These are phyloP conservation scores for Piper longum DNA, from an alignment of 164 flowering plant genomes.

Conservation along the genomic window DNA sequence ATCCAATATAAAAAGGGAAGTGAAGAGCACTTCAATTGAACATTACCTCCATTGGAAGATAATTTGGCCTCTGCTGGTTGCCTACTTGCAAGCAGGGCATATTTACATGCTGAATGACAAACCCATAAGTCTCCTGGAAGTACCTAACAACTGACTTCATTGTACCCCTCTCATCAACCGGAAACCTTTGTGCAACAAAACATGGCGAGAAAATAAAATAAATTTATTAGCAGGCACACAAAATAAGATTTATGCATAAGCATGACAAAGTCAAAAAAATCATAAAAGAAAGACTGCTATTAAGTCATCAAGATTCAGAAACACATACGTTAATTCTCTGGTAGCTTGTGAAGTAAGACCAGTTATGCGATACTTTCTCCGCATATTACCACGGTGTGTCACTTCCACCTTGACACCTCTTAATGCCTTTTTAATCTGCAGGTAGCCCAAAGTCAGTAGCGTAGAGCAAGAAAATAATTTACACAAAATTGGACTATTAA, in stretches of 20 bases:
- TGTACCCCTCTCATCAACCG: slow-evolving; percentile 72
- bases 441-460: too few species aligned
- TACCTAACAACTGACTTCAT: slow-evolving; percentile 82
- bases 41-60: slow-evolving; percentile 90
- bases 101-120: slow-evolving; percentile 61
- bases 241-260: neutral
- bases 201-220: neutral
- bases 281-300: too few species aligned
- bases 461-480: neutral
- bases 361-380: slow-evolving; percentile 70
- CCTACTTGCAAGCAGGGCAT: slow-evolving; percentile 99
- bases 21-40: neutral
- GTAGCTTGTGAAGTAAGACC: slow-evolving; percentile 72
- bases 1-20: neutral
- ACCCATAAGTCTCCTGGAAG: slow-evolving; percentile 81
- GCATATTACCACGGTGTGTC: slow-evolving; percentile 67
- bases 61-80: slow-evolving; percentile 73
- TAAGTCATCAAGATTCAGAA: neutral
- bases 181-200: slow-evolving; percentile 29
- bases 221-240: neutral
- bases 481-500: neutral
- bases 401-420: slow-evolving; percentile 82
- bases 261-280: neutral
- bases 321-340: slow-evolving; percentile 61
- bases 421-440: slow-evolving; percentile 68